Conservation (phyloP, 176 grass and related monocot genomes). For the Tuctoria greenei region DNA sequence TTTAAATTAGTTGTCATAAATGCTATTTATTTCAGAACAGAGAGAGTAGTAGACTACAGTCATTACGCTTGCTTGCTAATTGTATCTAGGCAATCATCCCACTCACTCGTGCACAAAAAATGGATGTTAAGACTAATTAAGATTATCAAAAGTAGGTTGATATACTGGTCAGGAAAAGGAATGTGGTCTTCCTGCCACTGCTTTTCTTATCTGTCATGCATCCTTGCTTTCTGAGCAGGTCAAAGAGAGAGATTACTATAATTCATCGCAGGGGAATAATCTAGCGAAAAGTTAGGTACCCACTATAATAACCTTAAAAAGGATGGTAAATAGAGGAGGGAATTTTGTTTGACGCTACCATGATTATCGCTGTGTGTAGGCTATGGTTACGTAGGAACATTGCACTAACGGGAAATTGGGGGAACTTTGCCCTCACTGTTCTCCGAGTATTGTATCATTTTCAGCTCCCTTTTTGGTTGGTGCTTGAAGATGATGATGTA, state of each 20-base stretch:
- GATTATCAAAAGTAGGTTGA: not conserved
- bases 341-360: no score
- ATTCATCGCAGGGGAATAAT: conserved; percentile 4
- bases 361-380: no score
- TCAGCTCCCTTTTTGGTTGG: not conserved
- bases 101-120: not conserved
- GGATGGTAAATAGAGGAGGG: no score
- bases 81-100: not conserved
- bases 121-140: not conserved
- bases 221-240: not conserved
- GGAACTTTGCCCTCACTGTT: no score
- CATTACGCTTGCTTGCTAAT: conserved; percentile 17
- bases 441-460: no score
- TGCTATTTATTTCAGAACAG: no score
- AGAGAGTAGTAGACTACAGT: no score
- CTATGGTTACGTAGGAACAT: no score
- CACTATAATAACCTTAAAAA: no score
- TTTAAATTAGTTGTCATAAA: no score
- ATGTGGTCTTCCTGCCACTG: conserved; percentile 30
- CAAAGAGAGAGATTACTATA: conserved; percentile 18
- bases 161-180: conserved; percentile 17
- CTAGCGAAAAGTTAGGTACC: no score
- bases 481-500: not conserved
- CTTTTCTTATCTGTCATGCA: conserved; percentile 33
- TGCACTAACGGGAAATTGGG: no score